These are phyloP conservation scores for Hortiboletus campestris DNA, from an alignment of 768 basidiomycete genomes.

Conservation along the genomic window DNA sequence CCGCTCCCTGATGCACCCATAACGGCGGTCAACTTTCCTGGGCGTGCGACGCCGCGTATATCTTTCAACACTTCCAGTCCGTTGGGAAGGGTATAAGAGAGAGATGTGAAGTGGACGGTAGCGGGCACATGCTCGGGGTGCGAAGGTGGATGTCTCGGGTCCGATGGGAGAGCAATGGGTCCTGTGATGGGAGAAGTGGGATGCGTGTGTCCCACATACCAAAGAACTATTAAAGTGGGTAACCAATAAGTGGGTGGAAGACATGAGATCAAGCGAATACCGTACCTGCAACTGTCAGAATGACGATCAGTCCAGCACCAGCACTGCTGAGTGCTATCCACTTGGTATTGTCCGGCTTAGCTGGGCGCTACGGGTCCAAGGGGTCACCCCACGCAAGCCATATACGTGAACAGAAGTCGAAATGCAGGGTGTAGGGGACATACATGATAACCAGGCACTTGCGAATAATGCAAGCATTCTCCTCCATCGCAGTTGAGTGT, in stretches of 20 bases:
- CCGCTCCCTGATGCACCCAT: conserved; percentile 98
- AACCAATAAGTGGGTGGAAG: background rate
- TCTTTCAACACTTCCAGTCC: conserved; percentile 69
- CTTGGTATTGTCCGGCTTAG: conserved; percentile 76
- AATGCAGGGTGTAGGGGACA: background rate
- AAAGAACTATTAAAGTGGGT: conserved; percentile 54
- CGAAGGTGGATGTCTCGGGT: conserved; percentile 55
- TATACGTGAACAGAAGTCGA: background rate
- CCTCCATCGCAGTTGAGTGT: conserved; percentile 84
- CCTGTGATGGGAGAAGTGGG: conserved; percentile 41
- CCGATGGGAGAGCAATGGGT: conserved; percentile 87
- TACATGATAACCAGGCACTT: conserved; percentile 91
- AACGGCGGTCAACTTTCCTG: conserved; percentile 91
- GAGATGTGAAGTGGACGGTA: conserved; percentile 82
- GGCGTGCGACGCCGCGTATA: conserved; percentile 80
- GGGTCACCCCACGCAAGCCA: background rate
- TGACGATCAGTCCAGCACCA: conserved; percentile 70
- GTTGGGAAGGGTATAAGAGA: conserved; percentile 72
- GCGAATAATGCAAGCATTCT: conserved; percentile 90
- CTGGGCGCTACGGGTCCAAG: conserved; percentile 51
- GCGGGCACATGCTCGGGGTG: conserved; percentile 87
- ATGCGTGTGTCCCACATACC: conserved; percentile 84
- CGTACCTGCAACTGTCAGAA: conserved; percentile 62
- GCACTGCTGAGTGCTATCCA: conserved; percentile 87
- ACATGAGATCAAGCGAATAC: background rate